phyloP scores from a whole-genome alignment of 2,329 filamentous ascomycete species.

The Tolypocladium amazonense region DNA sequence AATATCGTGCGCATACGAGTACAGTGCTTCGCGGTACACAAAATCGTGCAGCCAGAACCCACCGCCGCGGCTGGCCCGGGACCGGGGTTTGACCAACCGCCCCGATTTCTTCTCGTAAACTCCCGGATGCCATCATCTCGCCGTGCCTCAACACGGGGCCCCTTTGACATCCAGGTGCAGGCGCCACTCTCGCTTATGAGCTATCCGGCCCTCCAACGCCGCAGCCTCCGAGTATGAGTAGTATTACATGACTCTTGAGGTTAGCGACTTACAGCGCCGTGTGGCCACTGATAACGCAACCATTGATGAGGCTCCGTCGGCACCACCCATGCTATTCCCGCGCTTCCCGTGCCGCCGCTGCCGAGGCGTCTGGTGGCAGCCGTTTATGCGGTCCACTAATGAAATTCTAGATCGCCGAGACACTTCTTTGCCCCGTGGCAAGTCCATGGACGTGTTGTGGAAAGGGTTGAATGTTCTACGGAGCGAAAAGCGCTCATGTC shows the following conservation, averaged over 20 bases:
- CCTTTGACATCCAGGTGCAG: background rate
- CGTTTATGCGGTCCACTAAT: background rate
- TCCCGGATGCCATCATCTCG: background rate
- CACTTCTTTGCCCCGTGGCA: background rate
- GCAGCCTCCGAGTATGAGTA: background rate
- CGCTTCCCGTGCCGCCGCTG: slow-evolving; percentile 1
- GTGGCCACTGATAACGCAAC: background rate
- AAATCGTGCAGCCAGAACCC: background rate
- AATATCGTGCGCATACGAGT: no score
- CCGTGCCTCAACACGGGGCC: background rate
- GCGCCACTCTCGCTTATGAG: background rate
- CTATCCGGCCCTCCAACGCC: background rate
- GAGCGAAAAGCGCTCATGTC: background rate
- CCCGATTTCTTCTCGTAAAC: background rate
- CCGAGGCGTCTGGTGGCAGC: background rate
- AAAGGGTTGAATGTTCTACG: background rate
- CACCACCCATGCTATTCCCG: background rate
- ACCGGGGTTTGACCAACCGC: background rate
- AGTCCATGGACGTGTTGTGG: background rate
- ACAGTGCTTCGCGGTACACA: background rate
- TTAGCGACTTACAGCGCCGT: background rate
- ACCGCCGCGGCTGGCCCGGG: background rate
- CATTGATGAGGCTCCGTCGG: background rate
- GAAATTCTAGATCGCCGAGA: background rate
- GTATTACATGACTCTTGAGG: background rate